A percentile compares a stretch with the other conserved stretches of the same genome.
phyloP scores from a whole-genome alignment of 2,329 filamentous ascomycete species.

The Neoarthrinium moseri region DNA sequence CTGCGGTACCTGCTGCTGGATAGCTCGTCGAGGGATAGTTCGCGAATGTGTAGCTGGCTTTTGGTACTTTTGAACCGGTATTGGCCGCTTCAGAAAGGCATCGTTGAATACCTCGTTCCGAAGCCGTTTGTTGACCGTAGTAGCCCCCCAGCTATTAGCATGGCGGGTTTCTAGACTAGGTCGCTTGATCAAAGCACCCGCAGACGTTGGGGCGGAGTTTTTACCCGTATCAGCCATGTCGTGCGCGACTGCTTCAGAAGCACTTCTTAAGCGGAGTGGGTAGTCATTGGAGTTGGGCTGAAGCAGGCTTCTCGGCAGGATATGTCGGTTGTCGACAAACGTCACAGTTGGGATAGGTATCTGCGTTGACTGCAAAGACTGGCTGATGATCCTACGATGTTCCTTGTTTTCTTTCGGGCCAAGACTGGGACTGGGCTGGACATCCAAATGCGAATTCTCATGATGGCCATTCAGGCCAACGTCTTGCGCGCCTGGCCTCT shows the following conservation, averaged over 20 bases:
- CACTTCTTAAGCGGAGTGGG: conserved; percentile 34
- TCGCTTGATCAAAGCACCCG: conserved; percentile 19
- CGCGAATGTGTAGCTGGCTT: conserved; percentile 62
- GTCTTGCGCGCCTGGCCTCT: conserved; percentile 26
- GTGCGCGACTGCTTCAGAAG: conserved; percentile 30
- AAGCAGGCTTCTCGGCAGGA: conserved; percentile 82
- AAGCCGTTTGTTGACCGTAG: conserved; percentile 82
- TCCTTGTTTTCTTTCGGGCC: conserved; percentile 21
- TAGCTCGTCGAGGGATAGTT: conserved; percentile 54
- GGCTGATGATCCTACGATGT: conserved; percentile 56
- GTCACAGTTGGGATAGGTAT: conserved; percentile 83
- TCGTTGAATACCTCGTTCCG: conserved; percentile 91
- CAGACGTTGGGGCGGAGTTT: conserved; percentile 11
- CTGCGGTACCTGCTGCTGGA: conserved; percentile 42
- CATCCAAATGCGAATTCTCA: conserved; percentile 13
- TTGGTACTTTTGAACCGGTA: conserved; percentile 76
- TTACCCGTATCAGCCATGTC: conserved; percentile 18
- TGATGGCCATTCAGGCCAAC: conserved; percentile 30
- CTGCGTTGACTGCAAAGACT: conserved; percentile 68
- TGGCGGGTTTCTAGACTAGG: conserved; percentile 53
- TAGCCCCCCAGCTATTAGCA: conserved; percentile 81
- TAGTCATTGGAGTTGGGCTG: conserved; percentile 45
- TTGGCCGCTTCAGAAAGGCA: conserved; percentile 81
- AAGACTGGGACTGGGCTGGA: conserved; percentile 13
- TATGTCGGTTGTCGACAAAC: conserved; percentile 91